Evolutionary conservation across 2,329 filamentous ascomycete species (phyloP), one percentile per base, ranked within the genome.

Genomic region (Trichophyton benhamiae): DNA sequence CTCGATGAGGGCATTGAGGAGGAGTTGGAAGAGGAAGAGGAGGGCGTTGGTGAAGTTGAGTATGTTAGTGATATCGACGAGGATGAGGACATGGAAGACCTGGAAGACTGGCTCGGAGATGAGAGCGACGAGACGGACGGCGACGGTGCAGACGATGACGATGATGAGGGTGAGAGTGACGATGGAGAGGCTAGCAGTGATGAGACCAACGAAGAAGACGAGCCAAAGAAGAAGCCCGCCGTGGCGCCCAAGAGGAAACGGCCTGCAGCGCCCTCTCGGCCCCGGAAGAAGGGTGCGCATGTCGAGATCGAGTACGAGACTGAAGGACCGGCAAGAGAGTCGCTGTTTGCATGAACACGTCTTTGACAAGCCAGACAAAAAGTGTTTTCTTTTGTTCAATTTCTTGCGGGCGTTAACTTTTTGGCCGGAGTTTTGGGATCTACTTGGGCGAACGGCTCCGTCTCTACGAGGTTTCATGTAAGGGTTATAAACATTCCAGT

Each of bases 91-190:
- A 83, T 97, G 58, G 89, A 96, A 74, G 92, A 97, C 72, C 96
- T 97, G 60, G 89, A 97, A 74, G 92, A 97, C 71, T 97, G 92
- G 92, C 80, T 96, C 58, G 91, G 87, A 67, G 89, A 85, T 64
- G 87, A 82, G 62, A 83, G 81, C 63, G 79, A 75, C 0, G 80
- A 79, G 58, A 78, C 78, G 42, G 76, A 74, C 61, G 75, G 74
- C 36, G 71, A 74, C 42, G 76, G 76, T 36, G 77, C 76, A 3
- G 76, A 77, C 2, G 76, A 76, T n/a, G 77, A 84, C 15, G 77
- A 76, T 4, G 81, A 81, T 20, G 83, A 84, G 11, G 80, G 80
- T 5, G 82, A 83, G 38, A 13, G 11, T 13, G 77, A 82, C n/a
- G 82, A 83, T 1, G 82, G 82, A 9, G 78, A 81, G 1, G 70